Base-by-base conservation (phyloP, 129 eudicot genomes). In the Saposhnikovia divaricata region DNA sequence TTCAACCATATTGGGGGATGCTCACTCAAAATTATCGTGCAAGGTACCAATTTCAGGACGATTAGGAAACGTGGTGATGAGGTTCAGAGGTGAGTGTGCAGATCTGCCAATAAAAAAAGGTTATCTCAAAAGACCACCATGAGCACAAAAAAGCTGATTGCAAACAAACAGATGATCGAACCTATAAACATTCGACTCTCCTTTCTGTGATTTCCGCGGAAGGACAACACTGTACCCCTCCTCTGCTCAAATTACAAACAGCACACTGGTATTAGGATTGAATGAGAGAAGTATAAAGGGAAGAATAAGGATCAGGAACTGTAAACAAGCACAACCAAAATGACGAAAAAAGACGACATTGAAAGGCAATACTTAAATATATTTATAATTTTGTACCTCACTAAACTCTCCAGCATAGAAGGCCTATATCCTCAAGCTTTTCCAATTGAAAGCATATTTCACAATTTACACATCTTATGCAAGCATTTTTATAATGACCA, bases 11-110 rank as follows among this genome's bases (percentile, higher is more conserved):
- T 12, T 42, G 27, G 44, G 37, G 42, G 70, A 85, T 76, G 47
- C 99, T 90, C 84, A 96, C 99, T 86, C 89, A 85, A 96, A 96
- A 80, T 85, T 92, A 68, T 96, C 98, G 85, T 96, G 99, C 89
- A 96, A 89, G 82, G 99, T 92, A 70, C 87, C 85, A 68, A 96
- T 92, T 34, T 88, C 95, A 68, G 99, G 97, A 85, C 92, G 96
- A 66, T 87, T 85, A 19, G 91, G 91, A 76, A 90, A 92, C 80
- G 96, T 81, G 74, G 78, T 82, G 66, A 96, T 83, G 46, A 96
- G 97, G 88, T 87, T 88, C 87, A 92, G 78, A 18, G 99, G 99
- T 37, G 95, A 90, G 57, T 78, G 90, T 14, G 85, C 89, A 72
- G 99, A 96, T 87, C 99, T 96, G 93, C 81, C 79, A 85, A 28